Evolutionary conservation across 345 rosid species (phyloP).

Genomic region (Euphorbia tirucalli): DNA sequence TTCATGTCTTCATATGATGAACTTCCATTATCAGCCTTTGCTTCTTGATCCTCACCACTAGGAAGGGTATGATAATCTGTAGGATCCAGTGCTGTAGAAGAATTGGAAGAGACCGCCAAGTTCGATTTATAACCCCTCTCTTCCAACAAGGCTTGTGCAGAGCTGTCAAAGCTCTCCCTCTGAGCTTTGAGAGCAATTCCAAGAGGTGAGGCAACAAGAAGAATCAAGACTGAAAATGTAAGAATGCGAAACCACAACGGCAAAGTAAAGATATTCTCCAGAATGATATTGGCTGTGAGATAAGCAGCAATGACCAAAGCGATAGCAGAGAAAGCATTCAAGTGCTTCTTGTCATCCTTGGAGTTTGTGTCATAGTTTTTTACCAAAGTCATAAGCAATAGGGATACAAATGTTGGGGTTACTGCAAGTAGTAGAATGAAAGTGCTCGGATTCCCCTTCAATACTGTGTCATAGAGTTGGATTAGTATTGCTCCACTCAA

Average conservation of each 20-base stretch:
- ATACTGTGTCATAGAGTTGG: conserved; percentile 61
- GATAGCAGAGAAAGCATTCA: conserved; percentile 64
- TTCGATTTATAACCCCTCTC: conserved; percentile 27
- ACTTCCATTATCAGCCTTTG: conserved; percentile 14
- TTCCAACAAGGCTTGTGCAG: conserved; percentile 23
- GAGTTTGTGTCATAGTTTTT: conserved; percentile 48
- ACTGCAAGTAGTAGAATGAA: conserved; percentile 68
- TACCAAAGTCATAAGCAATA: conserved; percentile 64
- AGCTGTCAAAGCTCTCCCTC: conserved; percentile 32
- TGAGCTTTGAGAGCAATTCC: conserved; percentile 55
- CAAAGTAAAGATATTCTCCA: conserved; percentile 50
- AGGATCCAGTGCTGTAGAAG: conserved; percentile 8
- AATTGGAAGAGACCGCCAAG: conserved; percentile 3
- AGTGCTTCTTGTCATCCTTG: conserved; percentile 57
- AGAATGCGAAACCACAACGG: conserved; percentile 46
- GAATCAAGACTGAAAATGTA: conserved; percentile 42
- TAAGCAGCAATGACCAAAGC: conserved; percentile 66
- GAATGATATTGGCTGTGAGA: conserved; percentile 57
- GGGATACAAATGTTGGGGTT: conserved; percentile 55
- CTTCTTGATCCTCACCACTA: conserved; percentile 19
- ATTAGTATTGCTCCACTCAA: conserved; percentile 81
- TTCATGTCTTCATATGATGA: conserved; percentile 39
- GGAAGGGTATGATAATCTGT: conserved; percentile 26
- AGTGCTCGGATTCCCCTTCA: conserved; percentile 50
- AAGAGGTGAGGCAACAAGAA: conserved; percentile 58